Evolutionary conservation across 805 yeast species (phyloP).

Genomic region (Danielozyma ontarioensis): DNA sequence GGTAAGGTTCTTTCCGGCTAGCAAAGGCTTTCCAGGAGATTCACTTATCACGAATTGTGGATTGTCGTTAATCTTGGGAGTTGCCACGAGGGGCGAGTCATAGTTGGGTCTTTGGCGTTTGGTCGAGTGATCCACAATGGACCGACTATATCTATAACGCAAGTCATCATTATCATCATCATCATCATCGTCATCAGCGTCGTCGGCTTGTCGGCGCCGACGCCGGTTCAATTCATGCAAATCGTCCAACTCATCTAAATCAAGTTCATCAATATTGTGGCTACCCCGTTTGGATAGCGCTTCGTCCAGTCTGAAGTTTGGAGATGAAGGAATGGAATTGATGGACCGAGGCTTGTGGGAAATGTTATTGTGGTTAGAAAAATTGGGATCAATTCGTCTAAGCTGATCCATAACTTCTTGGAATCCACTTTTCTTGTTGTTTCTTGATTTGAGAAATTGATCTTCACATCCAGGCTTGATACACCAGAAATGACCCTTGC

Average conservation of each 20-base stretch:
- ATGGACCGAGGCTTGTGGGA: constrained; percentile 9
- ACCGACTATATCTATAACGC: too few relatives aligned
- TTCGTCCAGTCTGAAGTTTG: constrained; percentile 13
- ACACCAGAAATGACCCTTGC: constrained; percentile 92
- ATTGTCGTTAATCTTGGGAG: constrained; percentile 4
- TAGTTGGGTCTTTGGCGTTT: constrained; percentile 19
- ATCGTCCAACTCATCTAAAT: too few relatives aligned
- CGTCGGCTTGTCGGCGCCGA: constrained; percentile 2
- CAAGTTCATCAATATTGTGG: too few relatives aligned
- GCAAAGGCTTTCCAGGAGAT: constrained; percentile 36
- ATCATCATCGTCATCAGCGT: constrained; percentile 4
- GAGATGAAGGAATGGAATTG: constrained; percentile 28
- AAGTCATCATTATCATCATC: neutral
- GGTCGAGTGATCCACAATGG: neutral
- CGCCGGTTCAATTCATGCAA: too few relatives aligned
- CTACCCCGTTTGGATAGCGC: constrained; percentile 4
- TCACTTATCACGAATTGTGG: constrained; percentile 22
- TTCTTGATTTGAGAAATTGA: constrained; percentile 65
- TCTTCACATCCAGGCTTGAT: constrained; percentile 79
- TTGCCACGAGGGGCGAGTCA: constrained; percentile 11
- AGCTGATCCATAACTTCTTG: constrained; percentile 42
- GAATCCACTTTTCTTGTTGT: constrained; percentile 39
- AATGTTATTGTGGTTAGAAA: constrained; percentile 3
- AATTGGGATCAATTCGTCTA: constrained; percentile 6
- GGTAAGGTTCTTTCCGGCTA: constrained; percentile 39